A percentile compares a stretch with the other conserved stretches of the same genome.
Evolutionary conservation across 495 filamentous ascomycete genomes (phyloP).

Genomic region (Podospora didyma): DNA sequence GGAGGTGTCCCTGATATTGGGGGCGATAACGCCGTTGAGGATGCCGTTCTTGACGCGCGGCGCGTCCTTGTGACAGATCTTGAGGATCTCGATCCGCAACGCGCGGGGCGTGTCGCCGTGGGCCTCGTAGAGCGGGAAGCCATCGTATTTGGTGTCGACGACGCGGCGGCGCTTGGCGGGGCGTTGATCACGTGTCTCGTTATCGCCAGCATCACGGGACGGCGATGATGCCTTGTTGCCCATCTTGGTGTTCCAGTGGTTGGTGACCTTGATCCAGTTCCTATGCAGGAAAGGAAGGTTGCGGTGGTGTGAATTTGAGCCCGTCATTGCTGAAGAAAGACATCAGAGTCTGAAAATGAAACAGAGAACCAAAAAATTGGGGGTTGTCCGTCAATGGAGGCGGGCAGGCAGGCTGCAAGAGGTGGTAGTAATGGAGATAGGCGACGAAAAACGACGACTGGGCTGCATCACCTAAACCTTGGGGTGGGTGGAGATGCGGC

Average conservation of each 20-base stretch:
- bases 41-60: constrained; percentile 34
- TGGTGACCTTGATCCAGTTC: constrained; percentile 30
- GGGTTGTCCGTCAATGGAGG: not conserved
- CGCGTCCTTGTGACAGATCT: constrained; percentile 42
- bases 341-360: constrained; percentile 5
- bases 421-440: not conserved
- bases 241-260: constrained; percentile 31
- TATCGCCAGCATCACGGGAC: constrained; percentile 24
- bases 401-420: not conserved
- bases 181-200: constrained; percentile 21
- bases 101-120: constrained; percentile 26
- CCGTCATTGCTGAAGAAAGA: constrained; percentile 21
- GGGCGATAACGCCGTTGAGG: constrained; percentile 34
- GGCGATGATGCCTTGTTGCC: constrained; percentile 37
- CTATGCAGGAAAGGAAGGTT: constrained; percentile 34
- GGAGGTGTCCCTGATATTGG: constrained; percentile 33
- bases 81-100: constrained; percentile 45
- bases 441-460: not conserved
- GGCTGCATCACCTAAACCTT: not conserved
- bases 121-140: constrained; percentile 29
- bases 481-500: not conserved
- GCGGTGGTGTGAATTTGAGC: constrained; percentile 13
- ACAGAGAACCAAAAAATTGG: not conserved
- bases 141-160: constrained; percentile 28
- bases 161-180: constrained; percentile 39